These are phyloP conservation scores for Persicaria tinctoria DNA, from an alignment of 148 eudicot genomes.

Conservation along the genomic window DNA sequence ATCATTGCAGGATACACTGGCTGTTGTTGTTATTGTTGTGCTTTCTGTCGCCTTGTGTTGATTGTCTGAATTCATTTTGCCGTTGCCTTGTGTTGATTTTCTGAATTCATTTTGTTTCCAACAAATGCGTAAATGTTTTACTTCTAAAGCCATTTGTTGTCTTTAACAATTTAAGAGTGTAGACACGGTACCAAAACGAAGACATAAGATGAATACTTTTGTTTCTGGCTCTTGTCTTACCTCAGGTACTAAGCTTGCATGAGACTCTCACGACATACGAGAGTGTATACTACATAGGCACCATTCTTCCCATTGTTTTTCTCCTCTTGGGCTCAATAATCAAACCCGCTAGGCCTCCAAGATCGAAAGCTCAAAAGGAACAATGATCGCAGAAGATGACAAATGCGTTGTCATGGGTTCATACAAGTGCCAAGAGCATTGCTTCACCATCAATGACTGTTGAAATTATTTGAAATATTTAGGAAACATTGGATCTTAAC, in stretches of 20 bases:
- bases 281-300: slow-evolving; percentile 79
- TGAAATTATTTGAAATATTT: neutral
- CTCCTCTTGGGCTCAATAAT: slow-evolving; percentile 53
- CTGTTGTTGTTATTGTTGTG: too few species aligned
- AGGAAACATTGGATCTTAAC: too few species aligned
- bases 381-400: slow-evolving; percentile 26
- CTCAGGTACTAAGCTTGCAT: slow-evolving; percentile 82
- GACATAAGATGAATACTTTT: neutral
- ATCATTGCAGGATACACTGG: too few species aligned
- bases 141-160: too few species aligned
- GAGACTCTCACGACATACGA: slow-evolving; percentile 78
- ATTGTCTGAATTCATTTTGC: too few species aligned
- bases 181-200: too few species aligned
- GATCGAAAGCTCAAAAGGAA: slow-evolving; percentile 67
- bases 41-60: too few species aligned
- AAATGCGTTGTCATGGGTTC: neutral
- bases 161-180: neutral
- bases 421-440: neutral
- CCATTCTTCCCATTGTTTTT: slow-evolving; percentile 60
- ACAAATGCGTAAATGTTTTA: too few species aligned
- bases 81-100: too few species aligned
- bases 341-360: slow-evolving; percentile 62
- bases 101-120: too few species aligned
- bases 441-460: neutral
- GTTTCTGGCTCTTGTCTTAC: slow-evolving; percentile 9